These are phyloP conservation scores for Herpetomonas muscarum DNA, from an alignment of 208 protist species.

Conservation along the genomic window DNA sequence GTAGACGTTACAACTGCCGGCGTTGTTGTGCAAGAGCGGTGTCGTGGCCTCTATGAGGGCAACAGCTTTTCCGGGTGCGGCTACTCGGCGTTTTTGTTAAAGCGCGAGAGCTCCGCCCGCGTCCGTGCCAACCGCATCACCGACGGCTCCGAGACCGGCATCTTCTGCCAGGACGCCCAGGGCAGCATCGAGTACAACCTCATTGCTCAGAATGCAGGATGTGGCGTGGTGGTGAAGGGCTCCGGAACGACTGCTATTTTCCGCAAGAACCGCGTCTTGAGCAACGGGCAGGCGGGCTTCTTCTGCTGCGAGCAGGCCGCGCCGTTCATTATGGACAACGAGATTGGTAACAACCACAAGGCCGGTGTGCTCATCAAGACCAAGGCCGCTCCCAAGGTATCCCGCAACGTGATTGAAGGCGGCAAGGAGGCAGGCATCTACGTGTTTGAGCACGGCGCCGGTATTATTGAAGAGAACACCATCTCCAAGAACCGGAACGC, in stretches of 20 bases:
- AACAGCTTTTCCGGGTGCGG: conserved; percentile 76
- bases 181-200: conserved; percentile 78
- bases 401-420: conserved; percentile 61
- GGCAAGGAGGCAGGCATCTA: conserved; percentile 88
- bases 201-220: conserved; percentile 73
- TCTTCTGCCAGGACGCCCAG: conserved; percentile 78
- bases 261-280: conserved; percentile 57
- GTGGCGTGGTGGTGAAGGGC: conserved; percentile 78
- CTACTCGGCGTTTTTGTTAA: conserved; percentile 80
- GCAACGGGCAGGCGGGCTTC: conserved; percentile 74
- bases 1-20: conserved; percentile 71
- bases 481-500: conserved; percentile 74
- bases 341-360: conserved; percentile 65
- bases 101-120: conserved; percentile 40
- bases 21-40: conserved; percentile 59
- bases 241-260: conserved; percentile 43
- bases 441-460: conserved; percentile 72
- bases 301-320: conserved; percentile 69
- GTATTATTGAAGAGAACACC: conserved; percentile 74
- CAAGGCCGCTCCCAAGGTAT: conserved; percentile 54
- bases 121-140: conserved; percentile 66
- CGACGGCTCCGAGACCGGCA: conserved; percentile 68
- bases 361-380: conserved; percentile 85
- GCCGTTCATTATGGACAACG: conserved; percentile 73
- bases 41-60: conserved; percentile 60